These are phyloP conservation scores for Bidens hawaiensis DNA, from an alignment of 140 eudicot species.

Conservation along the genomic window DNA sequence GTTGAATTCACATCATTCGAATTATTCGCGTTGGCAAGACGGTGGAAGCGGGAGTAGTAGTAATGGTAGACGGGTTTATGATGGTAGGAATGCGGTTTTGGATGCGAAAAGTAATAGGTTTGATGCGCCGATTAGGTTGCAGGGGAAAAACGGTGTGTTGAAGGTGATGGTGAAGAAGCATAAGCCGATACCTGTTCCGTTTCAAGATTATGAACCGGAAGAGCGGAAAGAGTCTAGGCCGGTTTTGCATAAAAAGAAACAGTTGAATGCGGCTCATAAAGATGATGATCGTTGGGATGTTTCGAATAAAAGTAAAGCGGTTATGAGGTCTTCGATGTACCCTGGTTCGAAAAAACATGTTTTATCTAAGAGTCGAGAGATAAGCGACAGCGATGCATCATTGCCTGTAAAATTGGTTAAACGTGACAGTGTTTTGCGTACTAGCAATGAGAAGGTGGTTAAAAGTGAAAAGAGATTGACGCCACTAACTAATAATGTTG, in stretches of 20 bases:
- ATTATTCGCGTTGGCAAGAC: constrained; percentile 20
- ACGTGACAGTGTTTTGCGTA: constrained; percentile 17
- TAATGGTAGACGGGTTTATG: constrained; percentile 37
- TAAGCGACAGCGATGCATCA: constrained; percentile 39
- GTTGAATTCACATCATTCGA: constrained; percentile 25
- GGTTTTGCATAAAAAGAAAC: constrained; percentile 36
- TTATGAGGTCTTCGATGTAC: constrained; percentile 30
- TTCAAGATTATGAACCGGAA: constrained; percentile 27
- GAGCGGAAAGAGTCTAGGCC: constrained; percentile 33
- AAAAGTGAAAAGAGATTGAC: constrained; percentile 37
- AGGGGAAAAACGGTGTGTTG: constrained; percentile 91
- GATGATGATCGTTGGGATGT: constrained; percentile 31
- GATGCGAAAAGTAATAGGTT: constrained; percentile 25
- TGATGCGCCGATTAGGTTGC: constrained; percentile 72
- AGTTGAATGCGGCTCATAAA: constrained; percentile 17
- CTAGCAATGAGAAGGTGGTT: constrained; percentile 33
- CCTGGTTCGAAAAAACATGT: constrained; percentile 34
- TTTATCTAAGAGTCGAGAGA: constrained; percentile 27
- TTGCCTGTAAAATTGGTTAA: constrained; percentile 35
- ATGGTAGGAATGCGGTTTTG: constrained; percentile 29
- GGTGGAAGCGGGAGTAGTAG: constrained; percentile 47
- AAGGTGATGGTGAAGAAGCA: constrained; percentile 94
- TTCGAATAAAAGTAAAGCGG: constrained; percentile 30
- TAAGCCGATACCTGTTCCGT: constrained; percentile 28
- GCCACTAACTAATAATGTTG: constrained; percentile 32